Percentiles rank a stretch among this genome's conserved stretches.
Evolutionary conservation across 108 stramenopile species (phyloP).

Genomic region (Skeletonema marinoi): DNA sequence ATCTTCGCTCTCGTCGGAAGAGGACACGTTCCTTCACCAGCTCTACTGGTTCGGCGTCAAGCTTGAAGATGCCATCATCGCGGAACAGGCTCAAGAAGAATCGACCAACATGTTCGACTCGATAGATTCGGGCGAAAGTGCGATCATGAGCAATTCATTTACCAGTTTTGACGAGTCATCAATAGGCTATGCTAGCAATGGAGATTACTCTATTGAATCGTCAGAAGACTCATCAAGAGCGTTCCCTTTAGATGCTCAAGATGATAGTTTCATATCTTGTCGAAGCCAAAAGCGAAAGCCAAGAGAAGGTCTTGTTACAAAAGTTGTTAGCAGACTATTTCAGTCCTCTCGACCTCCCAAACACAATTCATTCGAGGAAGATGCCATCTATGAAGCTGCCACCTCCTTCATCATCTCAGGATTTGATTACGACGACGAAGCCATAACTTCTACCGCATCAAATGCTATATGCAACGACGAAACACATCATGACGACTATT

Average conservation of each 20-base stretch:
- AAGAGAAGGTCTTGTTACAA: slow-evolving; percentile 15
- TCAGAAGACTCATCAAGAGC: slow-evolving; percentile 18
- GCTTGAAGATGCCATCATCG: slow-evolving; percentile 51
- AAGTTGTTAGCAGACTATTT: slow-evolving; percentile 14
- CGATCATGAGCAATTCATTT: slow-evolving; percentile 8
- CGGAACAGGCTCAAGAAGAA: slow-evolving; percentile 10
- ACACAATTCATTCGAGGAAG: slow-evolving; percentile 26
- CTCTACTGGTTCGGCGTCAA: slow-evolving; percentile 57
- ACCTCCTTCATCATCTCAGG: slow-evolving; percentile 48
- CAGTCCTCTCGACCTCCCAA: background rate
- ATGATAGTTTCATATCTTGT: slow-evolving; percentile 7
- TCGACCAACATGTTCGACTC: background rate
- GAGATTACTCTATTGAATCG: background rate
- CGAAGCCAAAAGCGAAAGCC: slow-evolving; percentile 4
- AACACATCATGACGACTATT: too few relatives aligned
- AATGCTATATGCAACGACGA: background rate
- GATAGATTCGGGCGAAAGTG: slow-evolving; percentile 6
- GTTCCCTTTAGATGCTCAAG: slow-evolving; percentile 1
- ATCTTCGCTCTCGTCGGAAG: slow-evolving; percentile 31
- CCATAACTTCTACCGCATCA: background rate
- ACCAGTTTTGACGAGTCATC: slow-evolving; percentile 13
- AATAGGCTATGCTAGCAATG: background rate
- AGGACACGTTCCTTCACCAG: slow-evolving; percentile 44
- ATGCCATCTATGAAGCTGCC: slow-evolving; percentile 50
- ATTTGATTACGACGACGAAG: slow-evolving; percentile 23